A percentile compares a stretch with the other conserved stretches of the same genome.
Conservation (phyloP, 352 stramenopile species). For the Saprolegnia parasitica region DNA sequence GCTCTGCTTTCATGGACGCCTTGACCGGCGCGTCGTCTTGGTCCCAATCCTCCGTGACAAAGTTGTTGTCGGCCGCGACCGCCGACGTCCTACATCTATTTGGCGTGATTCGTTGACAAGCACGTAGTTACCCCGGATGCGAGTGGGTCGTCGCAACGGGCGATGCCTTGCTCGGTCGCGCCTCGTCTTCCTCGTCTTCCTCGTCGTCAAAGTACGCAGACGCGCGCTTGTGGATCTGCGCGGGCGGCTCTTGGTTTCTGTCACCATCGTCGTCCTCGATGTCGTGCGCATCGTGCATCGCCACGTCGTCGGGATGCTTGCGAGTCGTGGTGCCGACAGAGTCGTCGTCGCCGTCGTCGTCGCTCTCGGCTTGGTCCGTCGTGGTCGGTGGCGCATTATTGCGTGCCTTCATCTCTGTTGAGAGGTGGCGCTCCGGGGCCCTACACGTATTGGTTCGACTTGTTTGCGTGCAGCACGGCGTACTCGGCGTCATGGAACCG, state of each 20-base stretch:
- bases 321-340: not conserved
- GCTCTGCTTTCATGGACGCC: not conserved
- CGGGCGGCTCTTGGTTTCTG: conserved; percentile 33
- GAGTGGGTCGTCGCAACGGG: conserved; percentile 23
- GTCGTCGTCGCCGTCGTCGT: conserved; percentile 27
- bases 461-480: no score
- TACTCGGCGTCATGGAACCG: no score
- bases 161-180: conserved; percentile 29
- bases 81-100: conserved; percentile 12
- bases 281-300: conserved; percentile 32
- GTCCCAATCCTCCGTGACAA: conserved; percentile 75
- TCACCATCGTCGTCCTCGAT: conserved; percentile 33
- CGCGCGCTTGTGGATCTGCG: conserved; percentile 30
- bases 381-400: no score
- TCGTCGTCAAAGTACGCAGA: conserved; percentile 58
- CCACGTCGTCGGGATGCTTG: conserved; percentile 23
- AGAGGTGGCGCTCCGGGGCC: no score
- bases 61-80: conserved; percentile 63
- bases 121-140: no score
- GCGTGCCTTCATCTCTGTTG: no score
- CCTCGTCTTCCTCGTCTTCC: conserved; percentile 39
- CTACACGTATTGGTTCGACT: no score
- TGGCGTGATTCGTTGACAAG: not conserved
- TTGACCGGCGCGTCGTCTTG: conserved; percentile 37
- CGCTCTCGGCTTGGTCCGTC: conserved; percentile 11